Evolutionary conservation across 1,284 basidiomycete genomes (phyloP), one percentile per base, ranked within the genome.

Genomic region (Ustilago sp.): DNA sequence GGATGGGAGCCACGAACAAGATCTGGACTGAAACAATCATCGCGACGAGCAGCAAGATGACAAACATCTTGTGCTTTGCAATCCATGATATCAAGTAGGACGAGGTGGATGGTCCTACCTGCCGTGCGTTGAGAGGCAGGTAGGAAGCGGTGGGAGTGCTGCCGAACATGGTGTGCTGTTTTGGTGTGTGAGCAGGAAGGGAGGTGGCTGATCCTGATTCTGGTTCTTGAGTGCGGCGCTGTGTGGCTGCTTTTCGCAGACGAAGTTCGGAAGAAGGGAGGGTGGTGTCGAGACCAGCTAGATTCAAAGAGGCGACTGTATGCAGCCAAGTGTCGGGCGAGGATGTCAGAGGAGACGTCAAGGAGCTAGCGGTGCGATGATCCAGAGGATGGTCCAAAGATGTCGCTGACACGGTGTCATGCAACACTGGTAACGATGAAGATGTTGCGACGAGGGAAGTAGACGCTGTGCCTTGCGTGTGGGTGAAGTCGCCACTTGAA

Each of bases 21-120:
- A 77, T 36, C 59, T 77, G 75, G 13, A 63, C 67, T 4, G 70
- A 70, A 11, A 68, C 70, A 19, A 74, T 62, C 54, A 63, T 38
- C 7, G 75, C 70, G 8, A 77, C 70, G 13, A 74, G 56, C n/a
- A 69, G 58, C 34, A 77, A 66, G 50, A 63, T 54, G 59, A 68
- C 64, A 36, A 74, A 67, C 35, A 39, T 58, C 62, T 77, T 77
- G 75, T 77, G 75, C 45, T 74, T 77, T 9, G 70, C 70, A 31
- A 73, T 63, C 75, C 75, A 77, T 28, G 70, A 74, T 53, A 69
- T 50, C 15, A 77, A 39, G 31, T 63, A 36, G 57, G 74, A 76
- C 3, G 74, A 59, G 43, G 64, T 55, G n/a, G 64, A 51, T 32
- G 61, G 62, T 11, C 55, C 65, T 28, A 54, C 52, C 41, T 68